Conservation (phyloP, 345 rosid species). For the Garcia nutans region DNA sequence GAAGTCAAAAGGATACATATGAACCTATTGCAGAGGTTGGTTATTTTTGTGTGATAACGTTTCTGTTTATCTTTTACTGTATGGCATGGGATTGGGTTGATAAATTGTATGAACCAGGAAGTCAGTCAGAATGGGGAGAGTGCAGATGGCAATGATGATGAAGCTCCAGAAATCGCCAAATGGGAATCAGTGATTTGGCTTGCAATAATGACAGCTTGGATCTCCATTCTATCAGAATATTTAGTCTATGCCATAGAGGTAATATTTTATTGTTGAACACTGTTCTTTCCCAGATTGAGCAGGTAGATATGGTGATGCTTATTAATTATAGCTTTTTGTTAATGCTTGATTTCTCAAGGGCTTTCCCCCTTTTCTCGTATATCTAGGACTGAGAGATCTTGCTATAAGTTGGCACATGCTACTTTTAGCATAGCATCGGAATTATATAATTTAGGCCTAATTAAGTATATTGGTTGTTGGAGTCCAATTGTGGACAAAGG, state of each 20-base stretch:
- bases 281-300: background rate
- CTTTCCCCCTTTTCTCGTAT: background rate
- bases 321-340: background rate
- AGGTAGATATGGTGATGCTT: background rate
- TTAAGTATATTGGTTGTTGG: background rate
- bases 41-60: conserved; percentile 16
- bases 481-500: background rate
- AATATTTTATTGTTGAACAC: conserved; percentile 6
- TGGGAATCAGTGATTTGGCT: conserved; percentile 91
- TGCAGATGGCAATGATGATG: conserved; percentile 39
- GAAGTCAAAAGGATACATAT: conserved; percentile 49
- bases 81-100: conserved; percentile 25
- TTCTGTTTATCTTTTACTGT: conserved; percentile 2
- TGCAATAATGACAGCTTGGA: conserved; percentile 80
- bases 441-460: background rate
- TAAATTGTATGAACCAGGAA: conserved; percentile 50
- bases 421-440: background rate
- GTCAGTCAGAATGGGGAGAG: conserved; percentile 42
- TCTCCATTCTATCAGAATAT: conserved; percentile 81
- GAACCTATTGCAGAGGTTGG: conserved; percentile 59
- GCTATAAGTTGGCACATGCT: background rate
- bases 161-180: conserved; percentile 73
- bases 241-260: conserved; percentile 92
- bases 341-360: conserved; percentile 11
- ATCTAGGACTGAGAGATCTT: background rate